Evolutionary conservation across 164 flowering plant species (phyloP).

Genomic region (Magnolia officinalis): DNA sequence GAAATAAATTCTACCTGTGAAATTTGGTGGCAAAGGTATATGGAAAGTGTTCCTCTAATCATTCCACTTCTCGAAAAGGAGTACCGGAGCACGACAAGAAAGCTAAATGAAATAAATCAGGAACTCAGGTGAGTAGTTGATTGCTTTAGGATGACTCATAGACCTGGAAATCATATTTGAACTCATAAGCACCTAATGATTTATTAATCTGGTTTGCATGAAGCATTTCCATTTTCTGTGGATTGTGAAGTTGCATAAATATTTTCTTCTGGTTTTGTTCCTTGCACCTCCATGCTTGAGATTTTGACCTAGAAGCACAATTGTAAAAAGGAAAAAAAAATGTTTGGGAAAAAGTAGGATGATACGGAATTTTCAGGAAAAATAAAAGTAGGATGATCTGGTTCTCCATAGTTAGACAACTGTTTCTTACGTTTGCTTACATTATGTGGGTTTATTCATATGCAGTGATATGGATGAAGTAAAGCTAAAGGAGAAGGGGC

Average conservation of each 20-base stretch:
- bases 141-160: neutral
- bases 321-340: neutral
- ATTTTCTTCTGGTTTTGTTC: neutral
- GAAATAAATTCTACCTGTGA: slow-evolving; percentile 5
- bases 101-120: slow-evolving; percentile 66
- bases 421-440: slow-evolving; percentile 5
- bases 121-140: slow-evolving; percentile 64
- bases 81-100: slow-evolving; percentile 58
- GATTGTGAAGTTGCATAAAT: too few relatives aligned
- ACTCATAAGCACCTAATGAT: neutral
- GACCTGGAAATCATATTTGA: neutral
- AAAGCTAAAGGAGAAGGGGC: slow-evolving; percentile 90
- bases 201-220: neutral
- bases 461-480: slow-evolving; percentile 83
- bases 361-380: neutral
- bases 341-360: neutral
- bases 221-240: neutral
- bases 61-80: slow-evolving; percentile 97
- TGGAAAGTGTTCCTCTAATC: slow-evolving; percentile 82
- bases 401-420: neutral
- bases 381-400: neutral
- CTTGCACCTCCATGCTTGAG: neutral
- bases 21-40: slow-evolving; percentile 51
- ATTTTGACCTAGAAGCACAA: neutral
- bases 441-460: slow-evolving; percentile 11